Percentiles rank a stretch among this genome's conserved stretches.
These are phyloP conservation scores for Gilbertella persicaria DNA, from an alignment of 371 early-diverging fungal species.

Conservation along the genomic window DNA sequence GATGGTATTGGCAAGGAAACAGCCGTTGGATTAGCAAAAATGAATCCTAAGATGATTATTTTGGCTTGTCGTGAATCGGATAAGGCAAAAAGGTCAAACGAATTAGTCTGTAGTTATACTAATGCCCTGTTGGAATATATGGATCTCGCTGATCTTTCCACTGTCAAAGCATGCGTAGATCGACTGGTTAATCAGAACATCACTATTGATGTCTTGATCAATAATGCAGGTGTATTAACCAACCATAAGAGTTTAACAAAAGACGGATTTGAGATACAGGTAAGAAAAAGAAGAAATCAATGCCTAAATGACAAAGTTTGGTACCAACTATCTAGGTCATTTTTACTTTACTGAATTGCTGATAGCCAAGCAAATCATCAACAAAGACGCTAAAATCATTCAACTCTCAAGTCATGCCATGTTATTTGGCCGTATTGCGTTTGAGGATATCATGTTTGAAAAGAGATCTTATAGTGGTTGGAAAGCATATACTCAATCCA, in stretches of 20 bases:
- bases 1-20: slow-evolving; percentile 29
- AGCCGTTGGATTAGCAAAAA: slow-evolving; percentile 19
- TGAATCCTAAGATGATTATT: slow-evolving; percentile 15
- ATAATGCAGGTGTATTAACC: slow-evolving; percentile 61
- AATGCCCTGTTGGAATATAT: slow-evolving; percentile 9
- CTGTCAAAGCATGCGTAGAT: slow-evolving; percentile 12
- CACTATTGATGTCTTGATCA: slow-evolving; percentile 55
- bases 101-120: slow-evolving; percentile 4
- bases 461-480: slow-evolving; percentile 8
- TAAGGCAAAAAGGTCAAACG: slow-evolving; percentile 13
- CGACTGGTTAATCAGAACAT: slow-evolving; percentile 2
- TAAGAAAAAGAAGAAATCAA: background rate
- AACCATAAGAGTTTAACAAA: slow-evolving; percentile 22
- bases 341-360: slow-evolving; percentile 35
- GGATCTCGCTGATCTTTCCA: slow-evolving; percentile 18
- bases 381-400: slow-evolving; percentile 48
- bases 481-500: slow-evolving; percentile 53
- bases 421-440: slow-evolving; percentile 25
- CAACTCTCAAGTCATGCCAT: slow-evolving; percentile 27
- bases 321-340: slow-evolving; percentile 73
- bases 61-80: slow-evolving; percentile 23
- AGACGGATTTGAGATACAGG: slow-evolving; percentile 70
- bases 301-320: slow-evolving; percentile 37
- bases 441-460: slow-evolving; percentile 31
- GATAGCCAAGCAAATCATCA: slow-evolving; percentile 11